Percentiles rank a stretch among this genome's conserved stretches.
phyloP scores from a whole-genome alignment of 768 basidiomycete species.

The Lactarius hatsudake region DNA sequence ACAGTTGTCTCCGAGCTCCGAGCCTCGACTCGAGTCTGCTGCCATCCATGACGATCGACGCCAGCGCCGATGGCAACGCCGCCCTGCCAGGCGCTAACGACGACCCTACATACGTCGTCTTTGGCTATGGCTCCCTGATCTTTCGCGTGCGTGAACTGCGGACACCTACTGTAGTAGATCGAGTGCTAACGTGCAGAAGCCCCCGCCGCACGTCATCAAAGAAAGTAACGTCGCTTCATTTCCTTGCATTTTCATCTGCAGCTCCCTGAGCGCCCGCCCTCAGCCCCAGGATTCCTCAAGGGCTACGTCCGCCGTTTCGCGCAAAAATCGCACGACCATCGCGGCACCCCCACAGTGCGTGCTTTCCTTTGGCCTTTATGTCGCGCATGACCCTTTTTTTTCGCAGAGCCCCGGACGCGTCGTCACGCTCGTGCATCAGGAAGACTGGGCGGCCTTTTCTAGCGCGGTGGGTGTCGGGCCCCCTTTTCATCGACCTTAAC shows the following conservation, averaged over 20 bases:
- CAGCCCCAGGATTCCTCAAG: conserved; percentile 84
- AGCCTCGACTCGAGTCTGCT: neutral
- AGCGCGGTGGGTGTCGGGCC: conserved; percentile 45
- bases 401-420: conserved; percentile 78
- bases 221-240: conserved; percentile 51
- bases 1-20: neutral
- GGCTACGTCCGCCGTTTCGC: conserved; percentile 90
- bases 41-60: neutral
- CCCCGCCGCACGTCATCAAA: conserved; percentile 73
- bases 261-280: neutral
- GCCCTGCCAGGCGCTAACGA: neutral
- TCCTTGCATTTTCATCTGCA: no score
- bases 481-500: no score
- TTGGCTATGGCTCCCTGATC: conserved; percentile 91
- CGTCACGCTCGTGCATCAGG: conserved; percentile 83
- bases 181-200: conserved; percentile 42
- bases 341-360: conserved; percentile 79
- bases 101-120: conserved; percentile 59
- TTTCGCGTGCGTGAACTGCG: conserved; percentile 62
- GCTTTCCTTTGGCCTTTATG: neutral
- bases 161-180: neutral
- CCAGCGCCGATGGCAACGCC: neutral
- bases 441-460: conserved; percentile 82
- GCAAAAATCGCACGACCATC: conserved; percentile 88
- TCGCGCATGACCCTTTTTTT: neutral